Evolutionary conservation across 106 monocot genomes (phyloP).

Genomic region (Iris macrosiphon): DNA sequence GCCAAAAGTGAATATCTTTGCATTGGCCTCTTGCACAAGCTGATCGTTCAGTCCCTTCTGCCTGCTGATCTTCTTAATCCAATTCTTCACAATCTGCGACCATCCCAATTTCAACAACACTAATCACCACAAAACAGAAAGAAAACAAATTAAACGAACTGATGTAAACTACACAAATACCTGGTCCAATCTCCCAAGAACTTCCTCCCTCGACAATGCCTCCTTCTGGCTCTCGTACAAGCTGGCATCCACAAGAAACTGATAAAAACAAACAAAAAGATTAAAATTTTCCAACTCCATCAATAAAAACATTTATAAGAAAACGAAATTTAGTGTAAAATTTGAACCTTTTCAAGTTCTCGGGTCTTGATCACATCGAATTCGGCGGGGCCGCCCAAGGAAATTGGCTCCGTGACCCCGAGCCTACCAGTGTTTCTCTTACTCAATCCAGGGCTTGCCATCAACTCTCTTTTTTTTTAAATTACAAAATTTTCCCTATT

Average conservation of each 20-base stretch:
- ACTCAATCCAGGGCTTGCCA: conserved; percentile 40
- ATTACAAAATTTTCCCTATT: not conserved
- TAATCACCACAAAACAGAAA: conserved; percentile 1
- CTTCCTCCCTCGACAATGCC: conserved; percentile 83
- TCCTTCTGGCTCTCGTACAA: conserved; percentile 89
- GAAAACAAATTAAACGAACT: not conserved
- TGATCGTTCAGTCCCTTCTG: conserved; percentile 90
- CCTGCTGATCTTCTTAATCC: conserved; percentile 88
- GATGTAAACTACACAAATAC: conserved; percentile 20
- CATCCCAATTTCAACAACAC: too few species aligned
- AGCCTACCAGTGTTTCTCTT: conserved; percentile 45
- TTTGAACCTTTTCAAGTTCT: conserved; percentile 82
- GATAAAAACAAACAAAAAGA: conserved; percentile 13
- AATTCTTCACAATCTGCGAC: conserved; percentile 78
- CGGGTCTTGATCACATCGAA: conserved; percentile 56
- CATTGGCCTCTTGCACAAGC: conserved; percentile 92
- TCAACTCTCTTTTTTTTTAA: conserved; percentile 2
- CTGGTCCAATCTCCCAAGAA: conserved; percentile 83
- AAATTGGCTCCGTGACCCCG: conserved; percentile 92
- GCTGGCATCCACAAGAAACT: conserved; percentile 78
- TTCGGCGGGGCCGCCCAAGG: conserved; percentile 67
- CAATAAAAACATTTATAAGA: not conserved
- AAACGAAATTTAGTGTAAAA: conserved; percentile 3
- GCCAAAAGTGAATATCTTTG: conserved; percentile 97
- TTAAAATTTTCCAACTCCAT: not conserved